Base-by-base conservation (phyloP, 805 yeast species). In the Ogataea sp. region DNA sequence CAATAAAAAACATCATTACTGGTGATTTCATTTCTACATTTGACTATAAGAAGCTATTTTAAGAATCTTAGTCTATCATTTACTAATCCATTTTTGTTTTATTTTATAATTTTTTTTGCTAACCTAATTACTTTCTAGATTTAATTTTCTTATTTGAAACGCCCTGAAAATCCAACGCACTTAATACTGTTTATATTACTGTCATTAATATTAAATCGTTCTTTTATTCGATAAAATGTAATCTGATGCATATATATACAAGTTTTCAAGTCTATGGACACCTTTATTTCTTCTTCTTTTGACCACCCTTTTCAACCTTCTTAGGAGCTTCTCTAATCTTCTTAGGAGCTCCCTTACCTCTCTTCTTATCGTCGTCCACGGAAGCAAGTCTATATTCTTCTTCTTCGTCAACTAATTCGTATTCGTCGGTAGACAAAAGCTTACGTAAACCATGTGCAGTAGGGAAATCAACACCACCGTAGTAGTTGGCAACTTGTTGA, bases 291-390 rank as follows among this genome's bases (percentile, higher is more conserved):
- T n/a, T 34, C 29, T 59, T 55, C 55, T 62, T 65, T 64, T 71
- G 71, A 53, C 63, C 62, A 41, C 62, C 63, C 41, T 62, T 62
- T 9, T 39, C 39, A 17, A 45, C 42, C 23, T 43, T 36, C 29
- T 55, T 53, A 21, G 62, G 62, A 20, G 64, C 66, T 48, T 68
- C 73, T 51, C 70, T 73, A 64, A 72, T 75, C 70, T 84, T 84
- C 68, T 80, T 75, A 51, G 93, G 94, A 11, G 93, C 87, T 60
- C 90, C 89, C 62, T 84, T 84, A 62, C 86, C 89, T 75, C 93
- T 83, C 73, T 83, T 80, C 69, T 79, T 83, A 61, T 85, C 71
- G 36, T 67, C 67, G 42, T 64, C 76, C 18, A 77, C 78, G 75
- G 78, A 78, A 43, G 67, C 71, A 44, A 81, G 53, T 61, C 95